These are phyloP conservation scores for Chenopodium berlandieri DNA, from an alignment of 148 eudicot species.

Conservation along the genomic window DNA sequence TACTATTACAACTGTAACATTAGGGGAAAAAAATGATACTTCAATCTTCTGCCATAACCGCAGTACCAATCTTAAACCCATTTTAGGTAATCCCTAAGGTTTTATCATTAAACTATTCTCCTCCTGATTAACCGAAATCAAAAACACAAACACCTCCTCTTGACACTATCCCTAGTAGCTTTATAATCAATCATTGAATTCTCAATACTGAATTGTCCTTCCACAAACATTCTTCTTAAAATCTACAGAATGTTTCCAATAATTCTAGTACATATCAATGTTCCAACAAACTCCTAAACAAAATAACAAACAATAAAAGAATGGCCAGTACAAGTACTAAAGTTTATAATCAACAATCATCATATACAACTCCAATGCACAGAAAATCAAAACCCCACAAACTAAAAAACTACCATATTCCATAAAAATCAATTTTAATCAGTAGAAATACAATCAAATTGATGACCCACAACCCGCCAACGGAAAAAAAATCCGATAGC, in stretches of 20 bases:
- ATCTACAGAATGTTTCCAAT: neutral
- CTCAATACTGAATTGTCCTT: neutral
- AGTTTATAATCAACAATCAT: neutral
- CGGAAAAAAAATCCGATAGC: no score
- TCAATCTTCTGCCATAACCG: neutral
- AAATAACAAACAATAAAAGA: neutral
- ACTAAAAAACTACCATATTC: neutral
- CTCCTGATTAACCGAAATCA: no score
- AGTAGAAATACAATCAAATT: neutral
- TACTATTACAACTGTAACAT: no score
- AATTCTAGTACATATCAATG: neutral
- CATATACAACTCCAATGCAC: neutral
- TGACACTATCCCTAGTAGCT: neutral
- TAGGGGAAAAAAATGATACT: no score
- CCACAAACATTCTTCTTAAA: neutral
- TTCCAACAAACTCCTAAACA: neutral
- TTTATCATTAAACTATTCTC: neutral
- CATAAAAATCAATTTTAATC: no score
- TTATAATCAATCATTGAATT: neutral
- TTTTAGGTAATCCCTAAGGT: neutral
- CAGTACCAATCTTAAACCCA: no score
- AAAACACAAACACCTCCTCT: neutral
- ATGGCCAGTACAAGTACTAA: neutral
- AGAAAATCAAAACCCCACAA: neutral
- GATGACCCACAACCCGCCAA: no score